Percentiles rank a stretch among this genome's conserved stretches.
These are phyloP conservation scores for Maudiozyma barnettii DNA, from an alignment of 805 yeast species.

Conservation along the genomic window DNA sequence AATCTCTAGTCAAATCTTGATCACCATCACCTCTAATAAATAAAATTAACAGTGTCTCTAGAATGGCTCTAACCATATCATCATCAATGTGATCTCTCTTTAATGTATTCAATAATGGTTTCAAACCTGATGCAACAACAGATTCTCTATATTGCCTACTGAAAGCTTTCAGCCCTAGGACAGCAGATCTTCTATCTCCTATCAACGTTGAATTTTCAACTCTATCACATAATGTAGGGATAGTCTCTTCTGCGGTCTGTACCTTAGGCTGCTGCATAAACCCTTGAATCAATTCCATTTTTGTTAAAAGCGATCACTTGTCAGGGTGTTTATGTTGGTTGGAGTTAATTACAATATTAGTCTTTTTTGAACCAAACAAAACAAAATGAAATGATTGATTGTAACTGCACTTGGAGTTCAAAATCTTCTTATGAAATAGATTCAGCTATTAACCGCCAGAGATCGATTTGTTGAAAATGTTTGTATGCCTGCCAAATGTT, in stretches of 20 bases:
- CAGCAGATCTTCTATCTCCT: constrained; percentile 85
- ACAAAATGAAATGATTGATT: not conserved
- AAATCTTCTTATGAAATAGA: not conserved
- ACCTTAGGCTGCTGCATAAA: constrained; percentile 39
- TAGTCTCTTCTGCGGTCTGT: constrained; percentile 69
- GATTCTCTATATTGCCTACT: constrained; percentile 82
- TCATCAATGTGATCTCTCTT: constrained; percentile 58
- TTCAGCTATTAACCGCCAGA: not conserved
- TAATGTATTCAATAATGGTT: constrained; percentile 61
- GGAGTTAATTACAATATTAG: no score
- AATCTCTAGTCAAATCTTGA: constrained; percentile 55
- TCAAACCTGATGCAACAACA: constrained; percentile 78
- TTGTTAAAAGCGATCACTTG: no score
- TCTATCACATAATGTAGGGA: constrained; percentile 81
- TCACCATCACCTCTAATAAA: constrained; percentile 60
- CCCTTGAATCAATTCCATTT: constrained; percentile 35
- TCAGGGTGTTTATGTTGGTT: no score
- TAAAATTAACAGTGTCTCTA: constrained; percentile 77
- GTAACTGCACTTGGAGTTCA: not conserved
- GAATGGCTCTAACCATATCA: constrained; percentile 63
- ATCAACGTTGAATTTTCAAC: constrained; percentile 71
- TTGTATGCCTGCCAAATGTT: not conserved
- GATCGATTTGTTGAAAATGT: not conserved
- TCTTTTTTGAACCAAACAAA: not conserved
- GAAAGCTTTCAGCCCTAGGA: constrained; percentile 78